Base-by-base conservation (phyloP, 768 basidiomycete species). In the Trichaptum fuscoviolaceum region DNA sequence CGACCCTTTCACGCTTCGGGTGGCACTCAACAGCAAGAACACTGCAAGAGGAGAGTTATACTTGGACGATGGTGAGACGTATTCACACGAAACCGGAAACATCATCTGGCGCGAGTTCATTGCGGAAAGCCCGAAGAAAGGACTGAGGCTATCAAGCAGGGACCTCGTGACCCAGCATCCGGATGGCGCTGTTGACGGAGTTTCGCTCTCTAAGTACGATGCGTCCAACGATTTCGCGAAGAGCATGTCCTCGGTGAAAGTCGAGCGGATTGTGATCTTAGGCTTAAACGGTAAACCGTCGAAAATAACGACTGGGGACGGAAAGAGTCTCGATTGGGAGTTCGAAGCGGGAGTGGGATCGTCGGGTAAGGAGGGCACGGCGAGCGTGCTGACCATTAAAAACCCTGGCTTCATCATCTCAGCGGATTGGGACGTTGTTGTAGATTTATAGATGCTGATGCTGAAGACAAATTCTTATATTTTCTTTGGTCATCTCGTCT, bases 31-130 rank as follows among this genome's bases (percentile, higher is more conserved):
- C 77, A 85, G 86, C 61, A 72, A 79, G 1, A 76, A 78, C 27
- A 72, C 69, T 34, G 96, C 96, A 0, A 74, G 73, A 1, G 97
- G 97, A 42, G 92, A 96, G 72, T 82, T 99, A 42, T 99, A 99
- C 77, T 85, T 96, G 65, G 97, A 99, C 74, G 97, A 99, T 70
- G 97, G 97, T 17, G 90, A 90, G 63, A 85, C 90, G 0, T 99
- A 87, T 76, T 79, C 82, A 5, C 88, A 95, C 76, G 78, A 84
- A 66, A 73, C 83, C 7, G 97, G 97, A 34, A 82, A 94, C 67
- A 86, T 92, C 74, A 81, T 97, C 67, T 96, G 93, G 93, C 87
- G 93, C 65, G 80, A 82, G 67, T 93, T 96, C 72, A 72, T 72
- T 26, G 88, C 93, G 26, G 83, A 80, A 64, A 75, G 76, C 15